Evolutionary conservation across 257 asterid genomes (phyloP).

Genomic region (Petrea volubilis): DNA sequence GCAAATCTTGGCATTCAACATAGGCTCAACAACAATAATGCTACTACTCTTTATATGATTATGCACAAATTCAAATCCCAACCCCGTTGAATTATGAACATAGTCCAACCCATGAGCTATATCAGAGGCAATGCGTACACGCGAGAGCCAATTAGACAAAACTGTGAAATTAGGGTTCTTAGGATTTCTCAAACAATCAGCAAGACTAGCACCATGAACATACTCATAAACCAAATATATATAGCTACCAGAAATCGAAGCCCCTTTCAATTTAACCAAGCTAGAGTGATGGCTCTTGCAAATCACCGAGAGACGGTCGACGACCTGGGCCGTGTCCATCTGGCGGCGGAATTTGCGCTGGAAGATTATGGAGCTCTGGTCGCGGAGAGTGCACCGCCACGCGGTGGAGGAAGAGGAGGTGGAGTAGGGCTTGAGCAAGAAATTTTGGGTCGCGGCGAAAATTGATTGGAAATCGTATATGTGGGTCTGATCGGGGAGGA

Average conservation of each 20-base stretch:
- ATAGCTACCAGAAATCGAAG: slow-evolving; percentile 63
- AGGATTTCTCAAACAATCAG: slow-evolving; percentile 61
- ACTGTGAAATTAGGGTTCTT: slow-evolving; percentile 71
- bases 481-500: slow-evolving; percentile 57
- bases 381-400: slow-evolving; percentile 68
- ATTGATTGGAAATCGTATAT: slow-evolving; percentile 62
- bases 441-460: slow-evolving; percentile 59
- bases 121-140: slow-evolving; percentile 69
- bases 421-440: slow-evolving; percentile 47
- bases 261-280: slow-evolving; percentile 69
- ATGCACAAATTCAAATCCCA: slow-evolving; percentile 76
- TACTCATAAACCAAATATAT: slow-evolving; percentile 75
- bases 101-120: slow-evolving; percentile 89
- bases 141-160: slow-evolving; percentile 66
- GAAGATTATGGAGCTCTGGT: slow-evolving; percentile 43
- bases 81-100: slow-evolving; percentile 78
- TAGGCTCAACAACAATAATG: slow-evolving; percentile 52
- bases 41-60: slow-evolving; percentile 78
- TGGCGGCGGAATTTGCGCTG: slow-evolving; percentile 75
- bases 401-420: slow-evolving; percentile 67
- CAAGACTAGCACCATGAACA: slow-evolving; percentile 58
- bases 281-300: slow-evolving; percentile 86
- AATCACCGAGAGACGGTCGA: slow-evolving; percentile 56
- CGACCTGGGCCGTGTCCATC: slow-evolving; percentile 53
- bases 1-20: slow-evolving; percentile 64